Percentiles rank a stretch among this genome's conserved stretches.
These are phyloP conservation scores for Rhizopogon salebrosus DNA, from an alignment of 768 basidiomycete genomes.

Conservation along the genomic window DNA sequence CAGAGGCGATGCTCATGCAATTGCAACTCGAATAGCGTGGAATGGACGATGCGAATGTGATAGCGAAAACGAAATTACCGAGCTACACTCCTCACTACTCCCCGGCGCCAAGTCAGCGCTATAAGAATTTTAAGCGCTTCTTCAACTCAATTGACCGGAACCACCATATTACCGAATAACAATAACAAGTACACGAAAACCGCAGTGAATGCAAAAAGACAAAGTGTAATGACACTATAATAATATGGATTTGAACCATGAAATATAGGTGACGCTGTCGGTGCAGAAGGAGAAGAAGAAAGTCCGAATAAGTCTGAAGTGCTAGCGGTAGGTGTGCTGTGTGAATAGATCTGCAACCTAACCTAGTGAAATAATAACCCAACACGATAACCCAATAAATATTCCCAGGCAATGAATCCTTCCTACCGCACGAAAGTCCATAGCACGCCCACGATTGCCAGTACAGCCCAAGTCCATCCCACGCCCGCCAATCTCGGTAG, in stretches of 20 bases:
- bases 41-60: too few relatives aligned
- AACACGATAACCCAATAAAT: not conserved
- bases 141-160: not conserved
- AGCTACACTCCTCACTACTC: not conserved
- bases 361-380: not conserved
- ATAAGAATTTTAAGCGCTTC: not conserved
- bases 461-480: slow-evolving; percentile 6
- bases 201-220: not conserved
- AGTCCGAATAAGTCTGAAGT: too few relatives aligned
- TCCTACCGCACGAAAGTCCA: not conserved
- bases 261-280: not conserved
- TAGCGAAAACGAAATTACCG: not conserved
- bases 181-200: not conserved
- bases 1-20: not conserved
- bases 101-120: not conserved
- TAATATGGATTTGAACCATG: not conserved
- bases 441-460: slow-evolving; percentile 10
- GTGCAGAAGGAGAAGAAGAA: not conserved
- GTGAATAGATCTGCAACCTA: not conserved
- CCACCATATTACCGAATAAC: not conserved
- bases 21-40: too few relatives aligned
- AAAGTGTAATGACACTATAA: too few relatives aligned
- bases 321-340: not conserved
- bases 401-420: not conserved
- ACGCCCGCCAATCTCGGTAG: slow-evolving; percentile 7